Conservation (phyloP, 2,329 filamentous ascomycete species). For the Trichoderma oligosporum region DNA sequence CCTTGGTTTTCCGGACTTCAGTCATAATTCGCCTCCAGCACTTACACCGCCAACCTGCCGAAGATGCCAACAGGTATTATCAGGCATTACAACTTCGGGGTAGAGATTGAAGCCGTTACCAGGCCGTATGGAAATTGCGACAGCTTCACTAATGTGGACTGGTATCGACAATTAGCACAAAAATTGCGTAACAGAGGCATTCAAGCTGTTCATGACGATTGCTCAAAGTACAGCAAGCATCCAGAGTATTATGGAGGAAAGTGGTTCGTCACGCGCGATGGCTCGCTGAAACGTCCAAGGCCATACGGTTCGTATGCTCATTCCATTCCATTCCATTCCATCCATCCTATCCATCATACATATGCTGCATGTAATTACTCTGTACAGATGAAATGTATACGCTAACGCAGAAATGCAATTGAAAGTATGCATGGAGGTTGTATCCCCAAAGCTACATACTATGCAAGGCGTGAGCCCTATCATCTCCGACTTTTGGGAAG, state of each 20-base stretch:
- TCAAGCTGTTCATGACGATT: slow-evolving; percentile 36
- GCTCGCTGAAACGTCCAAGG: slow-evolving; percentile 37
- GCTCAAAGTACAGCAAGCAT: slow-evolving; percentile 39
- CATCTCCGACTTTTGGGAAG: slow-evolving; percentile 41
- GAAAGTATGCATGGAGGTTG: slow-evolving; percentile 41
- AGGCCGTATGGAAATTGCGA: slow-evolving; percentile 37
- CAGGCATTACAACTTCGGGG: slow-evolving; percentile 39
- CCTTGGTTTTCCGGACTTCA: not conserved
- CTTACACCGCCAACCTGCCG: not conserved
- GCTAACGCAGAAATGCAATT: slow-evolving; percentile 7
- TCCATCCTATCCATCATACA: not conserved
- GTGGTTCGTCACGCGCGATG: slow-evolving; percentile 41
- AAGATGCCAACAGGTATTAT: slow-evolving; percentile 8
- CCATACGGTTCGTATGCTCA: slow-evolving; percentile 32
- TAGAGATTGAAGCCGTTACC: slow-evolving; percentile 39
- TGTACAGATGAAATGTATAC: not conserved
- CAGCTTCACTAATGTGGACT: slow-evolving; percentile 38
- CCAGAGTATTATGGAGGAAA: slow-evolving; percentile 42
- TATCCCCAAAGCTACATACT: slow-evolving; percentile 38
- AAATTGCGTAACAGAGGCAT: slow-evolving; percentile 39
- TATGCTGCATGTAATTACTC: not conserved
- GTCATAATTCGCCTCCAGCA: not conserved
- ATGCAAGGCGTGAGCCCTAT: slow-evolving; percentile 31
- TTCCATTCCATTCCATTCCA: not conserved
- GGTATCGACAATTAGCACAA: slow-evolving; percentile 39